Evolutionary conservation across 2,329 filamentous ascomycete genomes (phyloP).

Genomic region (Magnaporthales sp.): DNA sequence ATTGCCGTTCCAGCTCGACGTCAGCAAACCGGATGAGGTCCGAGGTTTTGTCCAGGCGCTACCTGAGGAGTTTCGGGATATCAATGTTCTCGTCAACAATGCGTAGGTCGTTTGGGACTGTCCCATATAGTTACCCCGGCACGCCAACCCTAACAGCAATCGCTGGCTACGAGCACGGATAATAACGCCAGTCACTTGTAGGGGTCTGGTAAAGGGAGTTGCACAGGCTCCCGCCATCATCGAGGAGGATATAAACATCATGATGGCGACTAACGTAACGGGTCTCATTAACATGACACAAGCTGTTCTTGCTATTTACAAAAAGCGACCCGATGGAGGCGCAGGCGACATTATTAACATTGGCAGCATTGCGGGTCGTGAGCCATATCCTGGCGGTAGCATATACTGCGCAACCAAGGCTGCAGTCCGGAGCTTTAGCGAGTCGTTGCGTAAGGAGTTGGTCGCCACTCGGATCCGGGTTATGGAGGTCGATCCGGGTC

Average conservation of each 20-base stretch:
- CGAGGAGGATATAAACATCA: conserved; percentile 71
- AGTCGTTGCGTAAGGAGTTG: conserved; percentile 73
- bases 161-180: not conserved
- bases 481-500: conserved; percentile 84
- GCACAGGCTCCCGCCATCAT: conserved; percentile 78
- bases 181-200: conserved; percentile 23
- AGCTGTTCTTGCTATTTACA: conserved; percentile 75
- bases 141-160: not conserved
- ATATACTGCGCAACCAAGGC: conserved; percentile 95
- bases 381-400: conserved; percentile 74
- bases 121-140: no score
- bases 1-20: conserved; percentile 74
- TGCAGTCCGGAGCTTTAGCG: conserved; percentile 77
- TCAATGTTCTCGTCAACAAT: conserved; percentile 92
- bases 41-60: conserved; percentile 61
- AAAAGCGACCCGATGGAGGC: conserved; percentile 65
- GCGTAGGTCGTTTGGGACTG: conserved; percentile 51
- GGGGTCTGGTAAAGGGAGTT: conserved; percentile 81
- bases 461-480: conserved; percentile 72
- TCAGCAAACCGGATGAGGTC: conserved; percentile 72
- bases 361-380: conserved; percentile 83
- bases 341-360: conserved; percentile 92
- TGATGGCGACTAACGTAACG: conserved; percentile 91
- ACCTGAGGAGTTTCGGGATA: conserved; percentile 73
- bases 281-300: conserved; percentile 97